phyloP scores from a whole-genome alignment of 352 stramenopile genomes.

The Globisporangium alternatum region DNA sequence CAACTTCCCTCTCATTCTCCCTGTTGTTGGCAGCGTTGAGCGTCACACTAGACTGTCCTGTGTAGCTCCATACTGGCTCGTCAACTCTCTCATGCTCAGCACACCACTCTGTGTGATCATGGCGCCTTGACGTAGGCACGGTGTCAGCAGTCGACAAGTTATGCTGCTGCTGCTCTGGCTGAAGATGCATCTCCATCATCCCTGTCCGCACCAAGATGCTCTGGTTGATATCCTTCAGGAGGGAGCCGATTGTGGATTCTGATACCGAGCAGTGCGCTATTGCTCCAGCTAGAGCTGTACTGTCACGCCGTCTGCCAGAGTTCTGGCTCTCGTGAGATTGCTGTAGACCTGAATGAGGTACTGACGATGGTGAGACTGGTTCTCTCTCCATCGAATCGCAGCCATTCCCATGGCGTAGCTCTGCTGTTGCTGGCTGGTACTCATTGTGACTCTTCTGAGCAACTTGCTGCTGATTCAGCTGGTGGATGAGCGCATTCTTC shows the following conservation, averaged over 20 bases:
- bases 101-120: background rate
- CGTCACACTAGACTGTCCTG: too few relatives aligned
- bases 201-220: constrained; percentile 11
- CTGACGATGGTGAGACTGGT: background rate
- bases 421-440: background rate
- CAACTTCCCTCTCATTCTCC: background rate
- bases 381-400: background rate
- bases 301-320: too few relatives aligned
- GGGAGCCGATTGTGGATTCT: constrained; percentile 6
- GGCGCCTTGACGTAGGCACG: too few relatives aligned
- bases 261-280: background rate
- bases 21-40: too few relatives aligned
- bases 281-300: too few relatives aligned
- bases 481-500: constrained; percentile 68
- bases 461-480: constrained; percentile 30
- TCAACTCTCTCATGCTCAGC: background rate
- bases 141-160: background rate
- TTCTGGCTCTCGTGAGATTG: background rate
- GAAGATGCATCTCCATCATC: background rate
- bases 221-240: constrained; percentile 13
- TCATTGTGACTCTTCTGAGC: background rate
- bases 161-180: background rate
- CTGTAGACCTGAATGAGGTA: background rate
- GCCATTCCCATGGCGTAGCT: background rate
- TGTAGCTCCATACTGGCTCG: background rate